phyloP scores from a whole-genome alignment of 83 land plant genomes.

The Isoetes engelmannii region DNA sequence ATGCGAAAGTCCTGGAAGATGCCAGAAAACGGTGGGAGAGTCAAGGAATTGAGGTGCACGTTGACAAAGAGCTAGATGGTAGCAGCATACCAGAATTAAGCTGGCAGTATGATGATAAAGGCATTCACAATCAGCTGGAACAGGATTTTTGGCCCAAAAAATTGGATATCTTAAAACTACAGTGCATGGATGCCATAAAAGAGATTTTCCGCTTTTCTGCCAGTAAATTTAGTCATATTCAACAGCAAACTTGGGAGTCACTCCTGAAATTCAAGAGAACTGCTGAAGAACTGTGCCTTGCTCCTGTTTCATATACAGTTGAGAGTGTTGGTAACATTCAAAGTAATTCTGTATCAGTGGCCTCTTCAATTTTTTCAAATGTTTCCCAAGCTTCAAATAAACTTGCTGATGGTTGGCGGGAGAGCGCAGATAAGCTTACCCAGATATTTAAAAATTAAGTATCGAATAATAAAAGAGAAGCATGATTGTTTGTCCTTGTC shows the following conservation, averaged over 20 bases:
- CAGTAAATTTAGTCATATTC: constrained; percentile 5
- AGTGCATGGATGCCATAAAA: not conserved
- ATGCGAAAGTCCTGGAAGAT: constrained; percentile 57
- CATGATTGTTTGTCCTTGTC: no score
- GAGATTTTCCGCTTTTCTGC: constrained; percentile 7
- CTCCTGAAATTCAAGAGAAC: constrained; percentile 10
- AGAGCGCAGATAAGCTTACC: constrained; percentile 24
- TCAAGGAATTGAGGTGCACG: constrained; percentile 48
- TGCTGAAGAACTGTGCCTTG: constrained; percentile 8
- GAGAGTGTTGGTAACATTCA: not conserved
- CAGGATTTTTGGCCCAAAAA: constrained; percentile 4
- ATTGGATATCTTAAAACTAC: constrained; percentile 16
- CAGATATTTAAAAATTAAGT: constrained; percentile 23
- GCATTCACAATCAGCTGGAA: constrained; percentile 8
- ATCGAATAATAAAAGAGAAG: no score
- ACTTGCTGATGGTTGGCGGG: constrained; percentile 31
- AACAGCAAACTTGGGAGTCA: constrained; percentile 9
- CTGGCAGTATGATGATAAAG: constrained; percentile 6
- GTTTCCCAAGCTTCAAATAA: constrained; percentile 20
- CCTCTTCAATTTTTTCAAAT: constrained; percentile 3
- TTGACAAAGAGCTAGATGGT: constrained; percentile 17
- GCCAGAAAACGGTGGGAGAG: constrained; percentile 73
- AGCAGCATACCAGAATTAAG: constrained; percentile 12
- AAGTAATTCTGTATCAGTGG: constrained; percentile 1
- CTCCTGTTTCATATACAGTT: not conserved